phyloP scores from a whole-genome alignment of 1,284 basidiomycete genomes.

The Inonotus obliquus region DNA sequence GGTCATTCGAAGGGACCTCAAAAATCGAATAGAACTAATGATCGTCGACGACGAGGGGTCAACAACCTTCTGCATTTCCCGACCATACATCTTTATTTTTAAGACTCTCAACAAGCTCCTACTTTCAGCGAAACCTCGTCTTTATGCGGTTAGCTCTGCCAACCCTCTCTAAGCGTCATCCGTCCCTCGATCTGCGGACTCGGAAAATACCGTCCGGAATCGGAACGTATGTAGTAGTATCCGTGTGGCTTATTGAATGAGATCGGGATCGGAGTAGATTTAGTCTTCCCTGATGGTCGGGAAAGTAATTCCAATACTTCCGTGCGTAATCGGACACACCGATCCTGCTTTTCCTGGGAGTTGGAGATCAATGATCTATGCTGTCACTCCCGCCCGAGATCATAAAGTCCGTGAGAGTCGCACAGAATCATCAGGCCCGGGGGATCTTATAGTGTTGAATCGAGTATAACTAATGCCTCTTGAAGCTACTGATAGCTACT shows the following conservation, averaged over 20 bases:
- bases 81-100: not conserved
- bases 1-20: too few relatives aligned
- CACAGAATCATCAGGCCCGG: too few relatives aligned
- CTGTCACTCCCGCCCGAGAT: too few relatives aligned
- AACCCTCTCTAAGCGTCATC: not conserved
- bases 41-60: too few relatives aligned
- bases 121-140: constrained; percentile 2
- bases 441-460: too few relatives aligned
- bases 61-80: too few relatives aligned
- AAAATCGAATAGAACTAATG: too few relatives aligned
- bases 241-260: not conserved
- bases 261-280: not conserved
- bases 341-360: not conserved
- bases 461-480: too few relatives aligned
- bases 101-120: not conserved
- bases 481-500: too few relatives aligned
- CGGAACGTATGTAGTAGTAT: not conserved
- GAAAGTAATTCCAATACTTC: not conserved
- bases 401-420: too few relatives aligned
- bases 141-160: not conserved
- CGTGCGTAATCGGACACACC: not conserved
- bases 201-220: too few relatives aligned
- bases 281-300: not conserved
- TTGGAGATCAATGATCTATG: not conserved
- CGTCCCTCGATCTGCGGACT: not conserved